Evolutionary conservation across 176 grass and related monocot genomes (phyloP), one percentile per base, ranked within the genome.

Genomic region (Olyra latifolia): DNA sequence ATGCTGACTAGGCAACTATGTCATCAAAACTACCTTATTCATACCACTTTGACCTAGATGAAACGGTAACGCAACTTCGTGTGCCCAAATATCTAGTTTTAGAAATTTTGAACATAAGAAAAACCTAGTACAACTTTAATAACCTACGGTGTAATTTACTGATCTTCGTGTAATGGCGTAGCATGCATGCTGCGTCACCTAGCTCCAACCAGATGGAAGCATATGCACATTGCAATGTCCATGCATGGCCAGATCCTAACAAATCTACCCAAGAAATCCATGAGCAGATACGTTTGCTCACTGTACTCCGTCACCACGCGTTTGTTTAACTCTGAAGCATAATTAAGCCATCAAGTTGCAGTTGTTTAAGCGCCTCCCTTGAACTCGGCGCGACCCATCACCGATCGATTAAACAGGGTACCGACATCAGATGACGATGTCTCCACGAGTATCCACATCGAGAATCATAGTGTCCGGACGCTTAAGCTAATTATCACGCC

Each of bases 341-440:
- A 56, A 49, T 29, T 29, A 74, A 72, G 24, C 29, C 66, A n/a
- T 63, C 80, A 88, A 84, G 35, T 53, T 84, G 80, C 87, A 77
- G 6, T 82, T 66, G 47, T 82, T 88, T 64, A 71, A 40, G 9
- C 62, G 49, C 17, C 49, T 66, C 48, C 61, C 81, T 83, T 45
- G 81, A 25, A 1, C 46, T 45, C 5, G 72, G 61, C 48, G 62
- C 72, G 82, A 67, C 59, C 77, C 61, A 55, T 66, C 49, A 57
- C 47, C 61, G 72, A 68, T 59, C 20, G 76, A 72, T 80, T 80
- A 80, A 80, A 75, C 84, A 86, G 46, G 14, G 61, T 78, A 67
- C 72, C 77, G 78, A 86, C 88, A 86, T 78, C 83, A 50, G 65
- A 89, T 82, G 83, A 78, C 77, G 87, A 82, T 89, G 87, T 85